Evolutionary conservation across 202 grass and related monocot species (phyloP).

Genomic region (Schoenoplectus triqueter): DNA sequence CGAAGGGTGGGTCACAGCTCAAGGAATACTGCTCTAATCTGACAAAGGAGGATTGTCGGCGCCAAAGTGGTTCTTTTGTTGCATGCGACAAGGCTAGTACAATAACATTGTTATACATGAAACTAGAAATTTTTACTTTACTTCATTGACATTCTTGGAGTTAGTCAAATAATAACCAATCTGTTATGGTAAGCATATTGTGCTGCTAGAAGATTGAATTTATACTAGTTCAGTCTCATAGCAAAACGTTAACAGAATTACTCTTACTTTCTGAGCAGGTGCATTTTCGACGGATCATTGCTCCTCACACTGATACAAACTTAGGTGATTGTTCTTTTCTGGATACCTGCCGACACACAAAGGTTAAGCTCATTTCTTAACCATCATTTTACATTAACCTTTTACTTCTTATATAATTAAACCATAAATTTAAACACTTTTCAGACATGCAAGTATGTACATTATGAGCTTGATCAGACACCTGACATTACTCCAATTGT

Average conservation of each 20-base stretch:
- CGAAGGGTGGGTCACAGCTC: conserved; percentile 97
- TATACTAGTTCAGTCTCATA: not conserved
- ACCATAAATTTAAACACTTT: conserved; percentile 29
- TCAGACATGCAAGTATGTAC: conserved; percentile 99
- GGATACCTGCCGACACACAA: conserved; percentile 95
- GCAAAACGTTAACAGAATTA: conserved; percentile 27
- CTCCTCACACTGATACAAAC: conserved; percentile 98
- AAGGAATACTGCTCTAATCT: conserved; percentile 99
- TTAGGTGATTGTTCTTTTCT: conserved; percentile 98
- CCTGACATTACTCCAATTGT: conserved; percentile 86
- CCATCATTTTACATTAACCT: conserved; percentile 29
- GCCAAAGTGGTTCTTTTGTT: conserved; percentile 83
- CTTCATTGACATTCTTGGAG: conserved; percentile 2
- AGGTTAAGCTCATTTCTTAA: conserved; percentile 54
- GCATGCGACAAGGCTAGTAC: conserved; percentile 89
- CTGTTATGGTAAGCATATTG: not conserved
- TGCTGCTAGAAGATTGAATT: conserved; percentile 14
- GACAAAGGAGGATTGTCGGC: conserved; percentile 98
- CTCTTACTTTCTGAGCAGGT: conserved; percentile 58
- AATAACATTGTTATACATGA: conserved; percentile 11
- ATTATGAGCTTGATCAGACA: conserved; percentile 97
- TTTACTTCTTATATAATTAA: conserved; percentile 35
- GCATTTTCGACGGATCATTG: conserved; percentile 98
- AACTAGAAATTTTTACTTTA: not conserved
- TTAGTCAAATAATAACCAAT: not conserved